A percentile compares a stretch with the other conserved stretches of the same genome.
Conservation (phyloP, 768 basidiomycete species). For the Trametes cubensis region DNA sequence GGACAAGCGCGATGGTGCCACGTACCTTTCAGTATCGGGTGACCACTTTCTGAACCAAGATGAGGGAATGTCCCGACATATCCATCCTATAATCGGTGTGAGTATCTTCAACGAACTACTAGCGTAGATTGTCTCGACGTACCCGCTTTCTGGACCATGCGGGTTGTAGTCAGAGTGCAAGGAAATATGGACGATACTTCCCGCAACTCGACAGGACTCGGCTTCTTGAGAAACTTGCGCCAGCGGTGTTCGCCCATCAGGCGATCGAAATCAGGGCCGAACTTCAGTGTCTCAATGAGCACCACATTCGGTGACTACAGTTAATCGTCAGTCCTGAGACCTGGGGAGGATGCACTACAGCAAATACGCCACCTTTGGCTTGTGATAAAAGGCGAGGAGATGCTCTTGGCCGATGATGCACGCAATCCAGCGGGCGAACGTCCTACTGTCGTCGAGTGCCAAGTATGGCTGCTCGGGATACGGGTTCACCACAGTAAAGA, state of each 20-base stretch:
- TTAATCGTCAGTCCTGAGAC: no score
- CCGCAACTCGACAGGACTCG: constrained; percentile 34
- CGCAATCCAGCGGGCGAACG: constrained; percentile 48
- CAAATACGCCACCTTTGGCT: constrained; percentile 39
- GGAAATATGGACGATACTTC: constrained; percentile 42
- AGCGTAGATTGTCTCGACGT: constrained; percentile 14
- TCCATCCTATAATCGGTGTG: constrained; percentile 42
- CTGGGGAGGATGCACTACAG: no score
- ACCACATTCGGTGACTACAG: constrained; percentile 47
- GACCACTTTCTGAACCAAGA: constrained; percentile 40
- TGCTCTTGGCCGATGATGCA: constrained; percentile 43
- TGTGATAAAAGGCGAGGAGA: constrained; percentile 46
- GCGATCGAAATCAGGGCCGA: constrained; percentile 33
- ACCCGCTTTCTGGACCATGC: constrained; percentile 49
- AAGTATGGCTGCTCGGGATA: constrained; percentile 47
- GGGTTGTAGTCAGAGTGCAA: constrained; percentile 39
- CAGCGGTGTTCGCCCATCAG: constrained; percentile 50
- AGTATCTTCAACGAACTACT: background rate
- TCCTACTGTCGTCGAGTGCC: constrained; percentile 41
- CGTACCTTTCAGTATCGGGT: constrained; percentile 14
- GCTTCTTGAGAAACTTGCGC: constrained; percentile 40
- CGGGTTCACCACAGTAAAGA: constrained; percentile 48
- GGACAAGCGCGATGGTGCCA: background rate
- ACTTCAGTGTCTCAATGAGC: constrained; percentile 45
- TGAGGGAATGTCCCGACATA: constrained; percentile 44